These are phyloP conservation scores for Podospora didyma DNA, from an alignment of 495 filamentous ascomycete genomes.

Conservation along the genomic window DNA sequence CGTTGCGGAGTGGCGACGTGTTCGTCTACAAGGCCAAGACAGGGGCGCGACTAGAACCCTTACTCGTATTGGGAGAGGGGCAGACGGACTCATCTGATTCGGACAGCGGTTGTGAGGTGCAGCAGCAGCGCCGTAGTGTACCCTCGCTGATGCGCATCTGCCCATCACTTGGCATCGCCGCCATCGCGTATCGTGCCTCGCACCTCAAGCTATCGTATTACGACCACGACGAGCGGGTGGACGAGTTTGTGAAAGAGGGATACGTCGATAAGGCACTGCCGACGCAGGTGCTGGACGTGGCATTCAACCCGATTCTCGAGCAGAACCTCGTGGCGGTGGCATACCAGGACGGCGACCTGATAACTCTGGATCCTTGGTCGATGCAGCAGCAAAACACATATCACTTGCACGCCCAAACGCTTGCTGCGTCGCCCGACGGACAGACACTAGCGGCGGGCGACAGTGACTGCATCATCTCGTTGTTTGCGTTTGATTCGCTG, in stretches of 20 bases:
- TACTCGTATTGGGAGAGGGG: slow-evolving; percentile 9
- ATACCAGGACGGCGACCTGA: slow-evolving; percentile 21
- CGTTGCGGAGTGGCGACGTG: slow-evolving; percentile 12
- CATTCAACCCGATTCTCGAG: slow-evolving; percentile 18
- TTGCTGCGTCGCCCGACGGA: slow-evolving; percentile 20
- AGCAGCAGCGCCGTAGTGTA: slow-evolving; percentile 9
- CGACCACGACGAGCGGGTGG: slow-evolving; percentile 11
- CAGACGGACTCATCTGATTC: slow-evolving; percentile 13
- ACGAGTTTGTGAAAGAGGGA: slow-evolving; percentile 18
- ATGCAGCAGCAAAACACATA: slow-evolving; percentile 13
- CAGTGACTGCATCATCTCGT: slow-evolving; percentile 16
- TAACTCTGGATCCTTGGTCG: slow-evolving; percentile 16
- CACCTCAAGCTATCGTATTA: slow-evolving; percentile 19
- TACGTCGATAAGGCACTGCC: slow-evolving; percentile 11
- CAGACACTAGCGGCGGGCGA: slow-evolving; percentile 19
- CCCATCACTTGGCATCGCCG: slow-evolving; percentile 13
- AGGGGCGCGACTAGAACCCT: slow-evolving; percentile 7
- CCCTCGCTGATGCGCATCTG: slow-evolving; percentile 11
- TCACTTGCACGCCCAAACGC: slow-evolving; percentile 16
- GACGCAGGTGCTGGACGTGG: slow-evolving; percentile 19
- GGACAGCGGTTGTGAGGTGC: slow-evolving; percentile 10
- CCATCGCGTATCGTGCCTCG: slow-evolving; percentile 15
- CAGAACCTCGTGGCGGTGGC: slow-evolving; percentile 18
- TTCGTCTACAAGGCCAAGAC: slow-evolving; percentile 11
- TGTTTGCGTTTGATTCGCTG: slow-evolving; percentile 19